Base-by-base conservation (phyloP, 1,284 basidiomycete genomes). In the Leccinum pallidistipes region DNA sequence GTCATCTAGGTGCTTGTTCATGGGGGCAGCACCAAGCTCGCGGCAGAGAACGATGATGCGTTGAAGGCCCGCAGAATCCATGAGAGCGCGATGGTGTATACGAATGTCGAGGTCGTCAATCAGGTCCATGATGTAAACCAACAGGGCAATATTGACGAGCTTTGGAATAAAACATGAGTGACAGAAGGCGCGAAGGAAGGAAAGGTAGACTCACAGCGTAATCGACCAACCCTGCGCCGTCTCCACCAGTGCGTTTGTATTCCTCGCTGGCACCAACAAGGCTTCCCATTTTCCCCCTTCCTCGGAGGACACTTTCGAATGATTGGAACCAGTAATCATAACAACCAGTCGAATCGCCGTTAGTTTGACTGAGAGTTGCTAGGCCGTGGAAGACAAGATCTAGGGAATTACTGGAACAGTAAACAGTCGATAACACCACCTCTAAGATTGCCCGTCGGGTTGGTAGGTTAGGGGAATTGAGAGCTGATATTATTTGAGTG, bases 231-330 rank as follows among this genome's bases (percentile, higher is more conserved):
- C 83, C 85, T 43, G 80, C 83, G 63, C 90, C 87, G 49, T 82
- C 80, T 55, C 86, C 87, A 51, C 83, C 86, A 52, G 81, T 80
- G 57, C 85, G 86, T 71, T 84, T 87, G 62, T 97, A 84, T 65
- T 97, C 94, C 38, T 96, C 92, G 67, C 94, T 96, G 9, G 94
- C 93, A 2, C 97, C 97, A 8, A 99, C 97, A 55, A 92, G 77
- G 71, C 92, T 97, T 2, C 97, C 97, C 94, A 98, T 97, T 74
- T 89, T 91, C 1, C 97, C 97, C 62, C 95, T 80, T 1, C 95
- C 95, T 52, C 87, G 85, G 12, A 98, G 82, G 5, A 87, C 86
- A 43, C 80, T 79, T 69, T 96, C 92, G 63, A 97, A 80, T 1
- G 90, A 89, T 65, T 88, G 88, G 74, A 99, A 92, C 96, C 95